A percentile compares a stretch with the other conserved stretches of the same genome.
Evolutionary conservation across 768 basidiomycete species (phyloP).

Genomic region (Amanita rimosa): DNA sequence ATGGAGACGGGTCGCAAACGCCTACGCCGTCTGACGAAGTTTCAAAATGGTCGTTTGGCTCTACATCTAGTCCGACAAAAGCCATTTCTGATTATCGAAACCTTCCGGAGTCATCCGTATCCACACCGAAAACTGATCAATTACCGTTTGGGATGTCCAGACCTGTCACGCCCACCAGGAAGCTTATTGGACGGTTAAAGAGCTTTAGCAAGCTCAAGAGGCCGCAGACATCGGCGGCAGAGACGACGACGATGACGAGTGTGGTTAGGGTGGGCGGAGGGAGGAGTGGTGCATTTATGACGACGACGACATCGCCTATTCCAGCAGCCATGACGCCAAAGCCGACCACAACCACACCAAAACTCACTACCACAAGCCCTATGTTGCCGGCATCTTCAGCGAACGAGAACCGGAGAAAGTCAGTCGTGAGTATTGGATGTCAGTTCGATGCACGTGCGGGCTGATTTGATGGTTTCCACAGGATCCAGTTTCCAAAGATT

Average conservation of each 20-base stretch:
- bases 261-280: slow-evolving; percentile 14
- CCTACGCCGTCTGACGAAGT: background rate
- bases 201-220: slow-evolving; percentile 50
- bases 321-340: background rate
- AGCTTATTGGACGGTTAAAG: slow-evolving; percentile 74
- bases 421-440: slow-evolving; percentile 15
- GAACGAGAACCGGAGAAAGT: slow-evolving; percentile 2
- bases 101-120: background rate
- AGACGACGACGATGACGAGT: slow-evolving; percentile 16
- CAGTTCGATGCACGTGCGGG: background rate
- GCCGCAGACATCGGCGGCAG: slow-evolving; percentile 24
- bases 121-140: background rate
- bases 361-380: background rate
- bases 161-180: slow-evolving; percentile 27
- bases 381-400: background rate
- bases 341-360: background rate
- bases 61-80: background rate
- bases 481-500: slow-evolving; percentile 11
- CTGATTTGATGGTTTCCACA: slow-evolving; percentile 4
- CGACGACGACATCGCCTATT: background rate
- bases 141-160: background rate
- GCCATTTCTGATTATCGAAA: background rate
- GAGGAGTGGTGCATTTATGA: slow-evolving; percentile 15
- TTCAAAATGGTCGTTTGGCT: background rate
- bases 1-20: background rate